Evolutionary conservation across 306 rosid genomes (phyloP).

Genomic region (Cicer yamashitae): DNA sequence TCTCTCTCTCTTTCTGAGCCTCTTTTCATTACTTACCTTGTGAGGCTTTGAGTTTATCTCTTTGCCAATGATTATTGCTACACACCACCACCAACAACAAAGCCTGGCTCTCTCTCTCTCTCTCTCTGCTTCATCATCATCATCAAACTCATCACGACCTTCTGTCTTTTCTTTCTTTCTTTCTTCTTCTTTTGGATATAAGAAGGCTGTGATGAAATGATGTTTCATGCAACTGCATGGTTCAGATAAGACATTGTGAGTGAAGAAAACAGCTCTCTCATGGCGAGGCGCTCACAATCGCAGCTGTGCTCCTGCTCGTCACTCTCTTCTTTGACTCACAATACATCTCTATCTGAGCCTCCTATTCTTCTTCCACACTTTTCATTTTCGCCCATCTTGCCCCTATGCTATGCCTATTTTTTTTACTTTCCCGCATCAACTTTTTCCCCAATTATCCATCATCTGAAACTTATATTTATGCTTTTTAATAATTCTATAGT

Average conservation of each 20-base stretch:
- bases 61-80: neutral
- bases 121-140: neutral
- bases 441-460: too few relatives aligned
- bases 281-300: neutral
- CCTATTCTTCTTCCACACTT: neutral
- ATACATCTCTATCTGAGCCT: neutral
- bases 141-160: neutral
- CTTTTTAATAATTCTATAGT: neutral
- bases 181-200: constrained; percentile 3
- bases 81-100: neutral
- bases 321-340: neutral
- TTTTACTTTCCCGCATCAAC: neutral
- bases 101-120: neutral
- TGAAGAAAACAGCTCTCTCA: neutral
- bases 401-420: neutral
- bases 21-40: neutral
- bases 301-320: neutral
- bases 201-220: constrained; percentile 14
- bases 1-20: neutral
- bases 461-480: neutral
- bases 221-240: constrained; percentile 3
- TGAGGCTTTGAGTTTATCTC: constrained; percentile 9
- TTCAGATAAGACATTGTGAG: neutral
- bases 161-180: neutral
- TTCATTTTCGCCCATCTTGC: too few relatives aligned